Evolutionary conservation across 164 flowering plant genomes (phyloP), one percentile per base, ranked within the genome.

Genomic region (Magnolia officinalis): DNA sequence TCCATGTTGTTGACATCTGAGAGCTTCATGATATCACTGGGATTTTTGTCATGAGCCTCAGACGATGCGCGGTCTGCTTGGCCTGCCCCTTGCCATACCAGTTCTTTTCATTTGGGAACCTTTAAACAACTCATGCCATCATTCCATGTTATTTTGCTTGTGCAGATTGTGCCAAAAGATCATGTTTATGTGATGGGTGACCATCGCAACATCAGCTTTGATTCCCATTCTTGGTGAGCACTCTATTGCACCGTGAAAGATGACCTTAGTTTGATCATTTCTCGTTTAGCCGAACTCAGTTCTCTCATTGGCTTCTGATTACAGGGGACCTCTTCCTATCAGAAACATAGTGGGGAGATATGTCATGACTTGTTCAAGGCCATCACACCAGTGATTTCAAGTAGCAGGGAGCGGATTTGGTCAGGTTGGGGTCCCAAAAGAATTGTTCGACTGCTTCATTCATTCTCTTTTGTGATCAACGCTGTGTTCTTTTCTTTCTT

Each of bases 121-220:
- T 29, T 68, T 37, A 24, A 11, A 14, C 1, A 31, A 8, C 19
- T 1, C 50, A 67, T 72, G 29, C 26, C 67, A 67, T 45, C 31
- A 51, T 63, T 74, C 59, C 65, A 18, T 45, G 67, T 72, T 70
- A 59, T 64, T 52, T 73, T 26, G 50, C 72, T 74, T 82, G 87
- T 82, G 87, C 88, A 89, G 89, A 70, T 11, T 72, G 87, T 89
- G 63, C 90, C 92, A 16, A 65, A 78, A 68, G 87, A 82, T 37
- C 82, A 83, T 84, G 89, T 89, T 21, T 89, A 52, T 73, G 90
- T 89, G 71, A 50, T 89, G 85, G 92, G 92, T 14, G 92, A 89
- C 82, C 85, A 89, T 70, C 88, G 90, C 1, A 87, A 89, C 71
- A 83, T 82, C 68, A 89, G 90, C 82, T 85, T 49, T 19, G 90